These are phyloP conservation scores for Royoungia palumana DNA, from an alignment of 768 basidiomycete genomes.

Conservation along the genomic window DNA sequence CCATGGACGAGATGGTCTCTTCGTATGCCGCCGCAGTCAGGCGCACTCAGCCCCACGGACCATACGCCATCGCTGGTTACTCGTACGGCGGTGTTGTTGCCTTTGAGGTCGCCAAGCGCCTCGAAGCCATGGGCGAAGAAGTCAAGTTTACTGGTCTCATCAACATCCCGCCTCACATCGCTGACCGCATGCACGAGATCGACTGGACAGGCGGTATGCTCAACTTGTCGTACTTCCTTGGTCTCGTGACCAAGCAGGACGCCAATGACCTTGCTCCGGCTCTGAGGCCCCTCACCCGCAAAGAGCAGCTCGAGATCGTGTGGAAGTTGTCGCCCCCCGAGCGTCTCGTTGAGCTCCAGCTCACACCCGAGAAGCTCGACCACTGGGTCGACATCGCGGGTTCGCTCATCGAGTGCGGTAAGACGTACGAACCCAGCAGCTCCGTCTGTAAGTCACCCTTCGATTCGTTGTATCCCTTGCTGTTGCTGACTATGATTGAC, in stretches of 20 bases:
- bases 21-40: constrained; percentile 36
- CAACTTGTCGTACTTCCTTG: constrained; percentile 42
- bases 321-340: constrained; percentile 31
- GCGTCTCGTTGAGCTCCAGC: constrained; percentile 27
- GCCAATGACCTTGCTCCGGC: constrained; percentile 22
- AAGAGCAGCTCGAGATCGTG: constrained; percentile 27
- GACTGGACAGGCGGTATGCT: constrained; percentile 40
- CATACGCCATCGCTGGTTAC: constrained; percentile 43
- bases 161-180: constrained; percentile 42
- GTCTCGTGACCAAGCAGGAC: constrained; percentile 31
- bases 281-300: constrained; percentile 21
- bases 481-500: not conserved
- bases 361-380: constrained; percentile 23
- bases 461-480: not conserved
- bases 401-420: constrained; percentile 31
- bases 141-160: constrained; percentile 41
- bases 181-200: constrained; percentile 42
- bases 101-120: constrained; percentile 40
- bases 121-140: constrained; percentile 34
- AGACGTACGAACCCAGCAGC: constrained; percentile 3
- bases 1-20: constrained; percentile 41
- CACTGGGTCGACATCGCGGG: constrained; percentile 33
- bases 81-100: constrained; percentile 45
- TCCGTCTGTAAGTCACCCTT: constrained; percentile 25
- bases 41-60: constrained; percentile 34